A percentile compares a stretch with the other conserved stretches of the same genome.
Evolutionary conservation across 257 asterid genomes (phyloP).

Genomic region (Agastache rugosa): DNA sequence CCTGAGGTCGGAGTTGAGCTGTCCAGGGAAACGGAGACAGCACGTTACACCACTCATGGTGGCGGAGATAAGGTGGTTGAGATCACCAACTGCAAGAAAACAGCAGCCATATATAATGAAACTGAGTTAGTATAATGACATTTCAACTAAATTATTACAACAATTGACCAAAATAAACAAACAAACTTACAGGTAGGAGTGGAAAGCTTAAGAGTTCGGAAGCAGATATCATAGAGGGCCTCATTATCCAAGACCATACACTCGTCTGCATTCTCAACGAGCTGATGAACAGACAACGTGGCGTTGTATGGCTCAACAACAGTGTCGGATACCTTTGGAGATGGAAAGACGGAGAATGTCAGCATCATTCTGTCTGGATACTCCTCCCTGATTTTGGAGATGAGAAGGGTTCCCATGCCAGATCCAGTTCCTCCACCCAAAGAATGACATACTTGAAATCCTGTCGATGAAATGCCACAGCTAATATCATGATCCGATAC

Average conservation of each 20-base stretch:
- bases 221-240: slow-evolving; percentile 58
- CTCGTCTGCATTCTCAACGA: slow-evolving; percentile 60
- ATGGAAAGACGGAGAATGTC: slow-evolving; percentile 57
- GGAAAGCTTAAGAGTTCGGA: slow-evolving; percentile 54
- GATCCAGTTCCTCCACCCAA: slow-evolving; percentile 64
- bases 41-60: slow-evolving; percentile 58
- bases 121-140: neutral
- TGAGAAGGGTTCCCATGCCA: slow-evolving; percentile 61
- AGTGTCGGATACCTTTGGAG: slow-evolving; percentile 58
- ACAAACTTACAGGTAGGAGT: slow-evolving; percentile 51
- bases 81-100: slow-evolving; percentile 47
- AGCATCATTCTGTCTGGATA: slow-evolving; percentile 61
- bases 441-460: slow-evolving; percentile 57
- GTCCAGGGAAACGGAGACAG: slow-evolving; percentile 56
- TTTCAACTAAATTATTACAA: neutral
- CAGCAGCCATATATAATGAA: neutral
- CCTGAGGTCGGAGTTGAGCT: slow-evolving; percentile 52
- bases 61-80: slow-evolving; percentile 53
- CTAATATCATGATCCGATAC: neutral
- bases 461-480: slow-evolving; percentile 28
- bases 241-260: slow-evolving; percentile 63
- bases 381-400: slow-evolving; percentile 59
- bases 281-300: slow-evolving; percentile 57
- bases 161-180: neutral
- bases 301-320: slow-evolving; percentile 63